These are phyloP conservation scores for Leccinum incarnatum DNA, from an alignment of 768 basidiomycete genomes.

Conservation along the genomic window DNA sequence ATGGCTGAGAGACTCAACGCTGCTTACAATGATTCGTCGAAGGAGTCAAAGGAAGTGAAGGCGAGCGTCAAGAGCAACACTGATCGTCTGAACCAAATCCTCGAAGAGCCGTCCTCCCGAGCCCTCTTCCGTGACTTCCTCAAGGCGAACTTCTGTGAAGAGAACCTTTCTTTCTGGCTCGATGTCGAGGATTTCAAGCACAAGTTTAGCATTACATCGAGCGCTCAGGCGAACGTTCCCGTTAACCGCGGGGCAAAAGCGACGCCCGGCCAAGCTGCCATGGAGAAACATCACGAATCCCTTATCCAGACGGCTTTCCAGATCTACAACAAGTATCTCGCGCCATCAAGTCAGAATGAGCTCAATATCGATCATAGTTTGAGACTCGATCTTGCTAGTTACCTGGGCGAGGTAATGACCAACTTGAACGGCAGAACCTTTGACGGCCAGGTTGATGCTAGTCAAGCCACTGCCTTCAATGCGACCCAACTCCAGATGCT, in stretches of 20 bases:
- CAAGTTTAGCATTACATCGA: slow-evolving; percentile 94
- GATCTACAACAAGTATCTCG: slow-evolving; percentile 93
- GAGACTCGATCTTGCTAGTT: slow-evolving; percentile 90
- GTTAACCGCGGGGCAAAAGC: slow-evolving; percentile 39
- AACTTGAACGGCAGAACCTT: slow-evolving; percentile 72
- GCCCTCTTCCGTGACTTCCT: slow-evolving; percentile 93
- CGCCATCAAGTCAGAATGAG: slow-evolving; percentile 92
- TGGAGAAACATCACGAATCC: slow-evolving; percentile 96
- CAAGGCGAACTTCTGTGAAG: slow-evolving; percentile 93
- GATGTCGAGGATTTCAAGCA: slow-evolving; percentile 97
- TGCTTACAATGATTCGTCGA: slow-evolving; percentile 46
- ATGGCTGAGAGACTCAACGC: slow-evolving; percentile 69
- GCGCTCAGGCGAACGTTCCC: slow-evolving; percentile 64
- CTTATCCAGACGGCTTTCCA: slow-evolving; percentile 92
- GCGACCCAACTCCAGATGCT: slow-evolving; percentile 95
- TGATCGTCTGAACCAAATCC: slow-evolving; percentile 84
- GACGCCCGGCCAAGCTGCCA: slow-evolving; percentile 79
- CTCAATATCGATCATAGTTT: slow-evolving; percentile 98
- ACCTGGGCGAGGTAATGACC: slow-evolving; percentile 87
- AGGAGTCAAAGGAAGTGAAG: slow-evolving; percentile 45
- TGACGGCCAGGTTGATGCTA: slow-evolving; percentile 78
- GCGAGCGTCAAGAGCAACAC: slow-evolving; percentile 84
- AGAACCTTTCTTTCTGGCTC: slow-evolving; percentile 96
- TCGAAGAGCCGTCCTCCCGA: slow-evolving; percentile 88
- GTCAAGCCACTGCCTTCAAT: slow-evolving; percentile 80